Base-by-base conservation (phyloP, 148 eudicot genomes). In the Amaranthus palmeri region DNA sequence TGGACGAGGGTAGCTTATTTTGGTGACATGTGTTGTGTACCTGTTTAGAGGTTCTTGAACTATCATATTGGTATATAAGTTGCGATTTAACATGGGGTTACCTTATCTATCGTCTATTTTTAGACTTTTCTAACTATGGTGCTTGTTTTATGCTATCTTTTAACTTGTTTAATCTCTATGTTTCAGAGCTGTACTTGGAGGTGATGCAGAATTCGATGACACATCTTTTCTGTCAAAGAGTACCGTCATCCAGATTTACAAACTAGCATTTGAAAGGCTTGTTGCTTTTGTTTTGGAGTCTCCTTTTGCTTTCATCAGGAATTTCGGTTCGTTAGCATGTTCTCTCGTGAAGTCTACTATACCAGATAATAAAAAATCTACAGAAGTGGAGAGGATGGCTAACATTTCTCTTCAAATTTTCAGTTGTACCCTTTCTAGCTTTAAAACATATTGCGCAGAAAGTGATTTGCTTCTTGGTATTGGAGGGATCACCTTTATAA, bases 161-260 rank as follows among this genome's bases (percentile, higher is more conserved):
- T 58, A 52, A 65, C 68, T n/a, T 9, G 4, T 5, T 18, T 48
- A 42, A 4, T 54, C 14, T 71, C 77, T 62, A 45, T 79, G 76
- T 56, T 77, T 74, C 89, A 91, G 97, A 74, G 93, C 92, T 79
- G 82, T 91, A 73, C 88, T 91, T 79, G 91, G 97, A 76, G 91
- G 89, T 66, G 72, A 81, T 64, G 46, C 72, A 54, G 84, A 81
- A 63, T 84, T 83, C 52, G 90, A 88, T 76, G 71, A 64, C 66
- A 71, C 68, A 70, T 77, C 83, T 67, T 89, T 91, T 72, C 68
- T 95, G 65, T 86, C 91, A 44, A 74, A 75, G 54, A 74, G 56
- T 68, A 85, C 93, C 47, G 73, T 67, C 59, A 59, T 76, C 73
- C 72, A 86, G 76, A 77, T 89, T 66, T 88, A 81, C 70, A 68